Percentiles rank a stretch among this genome's conserved stretches.
These are phyloP conservation scores for Apiospora saccharicola DNA, from an alignment of 2,329 filamentous ascomycete genomes.

Conservation along the genomic window DNA sequence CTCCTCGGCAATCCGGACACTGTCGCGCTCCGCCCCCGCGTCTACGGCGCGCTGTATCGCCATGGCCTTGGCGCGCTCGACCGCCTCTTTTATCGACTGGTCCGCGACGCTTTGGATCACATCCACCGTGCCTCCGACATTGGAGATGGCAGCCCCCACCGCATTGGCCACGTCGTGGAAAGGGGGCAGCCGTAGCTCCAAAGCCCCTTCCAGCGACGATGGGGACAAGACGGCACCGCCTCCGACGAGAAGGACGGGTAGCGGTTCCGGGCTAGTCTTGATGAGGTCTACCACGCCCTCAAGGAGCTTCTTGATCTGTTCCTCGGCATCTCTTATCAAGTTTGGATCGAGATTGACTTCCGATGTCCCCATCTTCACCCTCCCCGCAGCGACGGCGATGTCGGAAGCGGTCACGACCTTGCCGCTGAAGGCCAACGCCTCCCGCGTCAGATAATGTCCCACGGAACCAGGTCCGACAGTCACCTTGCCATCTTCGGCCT, in stretches of 20 bases:
- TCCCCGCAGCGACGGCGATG: conserved; percentile 44
- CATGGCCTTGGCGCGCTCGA: neutral
- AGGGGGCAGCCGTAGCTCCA: conserved; percentile 57
- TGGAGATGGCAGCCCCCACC: conserved; percentile 66
- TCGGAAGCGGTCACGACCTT: conserved; percentile 64
- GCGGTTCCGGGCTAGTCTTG: conserved; percentile 62
- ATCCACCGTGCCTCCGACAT: neutral
- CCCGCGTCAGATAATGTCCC: conserved; percentile 58
- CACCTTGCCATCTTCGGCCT: conserved; percentile 42
- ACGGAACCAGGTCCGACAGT: conserved; percentile 66
- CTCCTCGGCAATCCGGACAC: conserved; percentile 8
- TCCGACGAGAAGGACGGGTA: conserved; percentile 65
- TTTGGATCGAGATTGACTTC: conserved; percentile 40
- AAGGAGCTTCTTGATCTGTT: conserved; percentile 56
- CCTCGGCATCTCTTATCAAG: conserved; percentile 45
- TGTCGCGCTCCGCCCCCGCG: neutral
- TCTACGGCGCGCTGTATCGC: neutral
- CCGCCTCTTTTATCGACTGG: neutral
- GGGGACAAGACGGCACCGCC: conserved; percentile 65
- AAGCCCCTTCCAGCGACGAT: conserved; percentile 57
- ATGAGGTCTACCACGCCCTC: conserved; percentile 65
- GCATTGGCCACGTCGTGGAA: conserved; percentile 67
- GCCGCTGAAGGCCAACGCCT: conserved; percentile 63
- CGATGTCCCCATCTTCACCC: conserved; percentile 47
- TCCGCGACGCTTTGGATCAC: neutral